Percentiles rank a stretch among this genome's conserved stretches.
phyloP scores from a whole-genome alignment of 2,329 filamentous ascomycete species.

The Cytospora piceicola region DNA sequence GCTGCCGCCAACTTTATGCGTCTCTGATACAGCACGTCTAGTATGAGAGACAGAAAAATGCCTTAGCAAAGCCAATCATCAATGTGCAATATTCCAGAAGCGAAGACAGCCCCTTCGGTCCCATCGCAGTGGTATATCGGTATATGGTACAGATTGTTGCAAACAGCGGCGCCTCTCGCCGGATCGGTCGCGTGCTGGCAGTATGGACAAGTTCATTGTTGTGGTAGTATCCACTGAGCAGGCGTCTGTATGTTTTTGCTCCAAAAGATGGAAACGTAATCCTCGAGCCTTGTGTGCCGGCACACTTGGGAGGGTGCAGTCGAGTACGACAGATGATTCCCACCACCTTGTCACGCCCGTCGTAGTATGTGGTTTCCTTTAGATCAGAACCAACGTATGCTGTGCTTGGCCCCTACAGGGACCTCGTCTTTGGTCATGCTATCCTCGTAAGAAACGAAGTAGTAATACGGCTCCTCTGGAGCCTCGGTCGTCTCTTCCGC shows the following conservation, averaged over 20 bases:
- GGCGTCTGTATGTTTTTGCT: background rate
- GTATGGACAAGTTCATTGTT: background rate
- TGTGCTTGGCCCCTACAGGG: slow-evolving; percentile 5
- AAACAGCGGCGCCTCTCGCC: slow-evolving; percentile 5
- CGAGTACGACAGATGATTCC: background rate
- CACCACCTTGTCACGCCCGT: background rate
- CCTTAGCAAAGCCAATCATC: background rate
- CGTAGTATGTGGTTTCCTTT: background rate
- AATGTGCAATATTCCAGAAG: slow-evolving; percentile 7
- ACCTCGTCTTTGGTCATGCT: slow-evolving; percentile 33
- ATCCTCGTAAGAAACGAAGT: slow-evolving; percentile 44
- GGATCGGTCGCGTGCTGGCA: background rate
- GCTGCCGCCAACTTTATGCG: slow-evolving; percentile 23
- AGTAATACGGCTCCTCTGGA: slow-evolving; percentile 42
- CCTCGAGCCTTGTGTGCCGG: background rate
- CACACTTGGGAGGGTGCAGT: background rate
- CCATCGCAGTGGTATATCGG: background rate
- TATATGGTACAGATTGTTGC: slow-evolving; percentile 13
- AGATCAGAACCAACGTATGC: slow-evolving; percentile 12
- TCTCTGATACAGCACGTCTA: background rate
- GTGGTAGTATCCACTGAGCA: background rate
- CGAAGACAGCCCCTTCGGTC: background rate
- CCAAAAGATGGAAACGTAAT: background rate
- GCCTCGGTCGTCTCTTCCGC: slow-evolving; percentile 47
- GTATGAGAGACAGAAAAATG: slow-evolving; percentile 18